Percentiles rank a stretch among this genome's conserved stretches.
Evolutionary conservation across 2,329 filamentous ascomycete species (phyloP).

Genomic region (Fusarium vanettenii): DNA sequence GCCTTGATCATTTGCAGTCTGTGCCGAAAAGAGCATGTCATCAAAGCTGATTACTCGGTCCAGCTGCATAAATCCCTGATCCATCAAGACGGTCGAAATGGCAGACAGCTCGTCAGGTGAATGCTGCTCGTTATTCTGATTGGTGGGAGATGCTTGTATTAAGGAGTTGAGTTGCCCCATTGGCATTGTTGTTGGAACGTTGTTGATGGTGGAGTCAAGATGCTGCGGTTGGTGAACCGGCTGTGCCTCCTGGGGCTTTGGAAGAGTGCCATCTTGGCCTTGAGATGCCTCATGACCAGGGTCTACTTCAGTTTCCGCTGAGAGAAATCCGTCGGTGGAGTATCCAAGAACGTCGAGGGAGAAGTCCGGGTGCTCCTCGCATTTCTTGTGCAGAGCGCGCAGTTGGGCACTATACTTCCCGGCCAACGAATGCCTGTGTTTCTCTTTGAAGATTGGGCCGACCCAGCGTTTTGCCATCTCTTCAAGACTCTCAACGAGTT

Average conservation of each 20-base stretch:
- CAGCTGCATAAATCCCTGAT: conserved; percentile 48
- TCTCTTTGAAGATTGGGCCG: conserved; percentile 14
- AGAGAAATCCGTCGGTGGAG: conserved; percentile 17
- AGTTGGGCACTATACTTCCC: conserved; percentile 24
- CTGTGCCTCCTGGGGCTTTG: rapidly evolving
- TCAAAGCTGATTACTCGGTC: conserved; percentile 51
- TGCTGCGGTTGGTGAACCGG: not conserved
- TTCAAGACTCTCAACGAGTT: conserved; percentile 44
- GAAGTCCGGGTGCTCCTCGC: not conserved
- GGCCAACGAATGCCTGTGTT: not conserved
- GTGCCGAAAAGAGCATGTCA: conserved; percentile 48
- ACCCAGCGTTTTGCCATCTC: conserved; percentile 46
- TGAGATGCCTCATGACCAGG: rapidly evolving
- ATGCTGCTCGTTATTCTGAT: conserved; percentile 1
- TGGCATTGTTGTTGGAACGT: not conserved
- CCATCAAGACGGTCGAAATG: conserved; percentile 48
- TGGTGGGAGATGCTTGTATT: conserved; percentile 21
- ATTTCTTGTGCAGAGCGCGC: conserved; percentile 7
- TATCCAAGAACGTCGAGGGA: conserved; percentile 28
- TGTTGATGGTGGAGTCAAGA: not conserved
- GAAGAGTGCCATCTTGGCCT: rapidly evolving
- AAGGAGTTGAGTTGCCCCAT: conserved; percentile 5
- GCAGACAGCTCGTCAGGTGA: conserved; percentile 42
- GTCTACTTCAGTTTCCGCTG: not conserved
- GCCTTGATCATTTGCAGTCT: conserved; percentile 23